These are phyloP conservation scores for Myxozyma udenii DNA, from an alignment of 805 yeast genomes.

Conservation along the genomic window DNA sequence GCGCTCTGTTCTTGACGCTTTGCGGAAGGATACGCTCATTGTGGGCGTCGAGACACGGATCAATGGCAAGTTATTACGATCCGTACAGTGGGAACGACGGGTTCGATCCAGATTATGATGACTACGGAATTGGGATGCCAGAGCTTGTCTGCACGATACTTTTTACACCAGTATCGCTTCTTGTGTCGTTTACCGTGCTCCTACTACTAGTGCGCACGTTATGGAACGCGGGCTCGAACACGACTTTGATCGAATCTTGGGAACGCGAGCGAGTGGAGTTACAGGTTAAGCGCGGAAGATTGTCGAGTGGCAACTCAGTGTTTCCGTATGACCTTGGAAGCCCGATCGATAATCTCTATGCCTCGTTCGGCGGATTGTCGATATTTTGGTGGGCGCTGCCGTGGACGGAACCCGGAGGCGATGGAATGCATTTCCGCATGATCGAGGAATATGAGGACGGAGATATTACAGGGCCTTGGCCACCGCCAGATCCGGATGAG, in stretches of 20 bases:
- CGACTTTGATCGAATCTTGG: constrained; percentile 91
- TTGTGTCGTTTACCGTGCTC: constrained; percentile 60
- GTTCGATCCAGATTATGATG: neutral
- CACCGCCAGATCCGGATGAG: constrained; percentile 72
- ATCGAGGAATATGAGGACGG: constrained; percentile 44
- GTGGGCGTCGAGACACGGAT: constrained; percentile 39
- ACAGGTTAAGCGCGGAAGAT: constrained; percentile 47
- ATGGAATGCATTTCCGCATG: constrained; percentile 58
- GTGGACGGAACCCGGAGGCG: constrained; percentile 58
- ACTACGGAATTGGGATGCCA: constrained; percentile 40
- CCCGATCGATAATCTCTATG: constrained; percentile 50
- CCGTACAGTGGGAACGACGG: constrained; percentile 37
- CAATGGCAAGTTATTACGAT: constrained; percentile 45
- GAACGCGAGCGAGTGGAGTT: constrained; percentile 77
- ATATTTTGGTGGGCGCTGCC: constrained; percentile 64
- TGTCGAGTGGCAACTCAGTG: constrained; percentile 35
- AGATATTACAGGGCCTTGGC: constrained; percentile 72
- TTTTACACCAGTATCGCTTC: constrained; percentile 52
- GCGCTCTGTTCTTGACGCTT: constrained; percentile 46
- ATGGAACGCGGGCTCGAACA: constrained; percentile 56
- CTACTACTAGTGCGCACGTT: constrained; percentile 62
- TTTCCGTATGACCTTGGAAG: constrained; percentile 87
- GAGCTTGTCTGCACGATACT: constrained; percentile 58
- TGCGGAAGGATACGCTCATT: constrained; percentile 43
- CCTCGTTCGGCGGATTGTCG: constrained; percentile 56